phyloP scores from a whole-genome alignment of 2,329 filamentous ascomycete species.

The Escovopsis sp. region DNA sequence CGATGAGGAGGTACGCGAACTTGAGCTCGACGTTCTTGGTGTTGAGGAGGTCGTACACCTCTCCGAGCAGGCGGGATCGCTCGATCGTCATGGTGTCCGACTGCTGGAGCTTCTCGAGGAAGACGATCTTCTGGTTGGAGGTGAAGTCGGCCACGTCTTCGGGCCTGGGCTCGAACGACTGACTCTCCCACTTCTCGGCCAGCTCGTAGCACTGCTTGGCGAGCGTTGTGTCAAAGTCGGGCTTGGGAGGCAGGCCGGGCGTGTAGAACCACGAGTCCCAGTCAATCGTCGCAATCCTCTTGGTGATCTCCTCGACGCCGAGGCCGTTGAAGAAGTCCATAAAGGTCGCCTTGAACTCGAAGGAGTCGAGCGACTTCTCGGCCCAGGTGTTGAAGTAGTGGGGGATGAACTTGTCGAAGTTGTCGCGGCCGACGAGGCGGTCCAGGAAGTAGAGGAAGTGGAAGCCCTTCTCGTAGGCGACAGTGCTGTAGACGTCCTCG shows the following conservation, averaged over 20 bases:
- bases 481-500: constrained; percentile 83
- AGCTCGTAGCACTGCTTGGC: constrained; percentile 76
- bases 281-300: constrained; percentile 59
- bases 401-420: constrained; percentile 90
- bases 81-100: constrained; percentile 46
- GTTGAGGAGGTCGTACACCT: constrained; percentile 56
- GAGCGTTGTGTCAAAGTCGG: constrained; percentile 75
- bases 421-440: constrained; percentile 65
- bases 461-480: constrained; percentile 96
- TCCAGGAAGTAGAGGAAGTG: constrained; percentile 88
- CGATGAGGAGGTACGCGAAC: constrained; percentile 64
- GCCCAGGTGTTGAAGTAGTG: constrained; percentile 84
- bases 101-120: constrained; percentile 65
- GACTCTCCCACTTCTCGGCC: constrained; percentile 63
- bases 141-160: constrained; percentile 61
- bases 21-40: constrained; percentile 80
- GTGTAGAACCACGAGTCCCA: constrained; percentile 84
- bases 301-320: constrained; percentile 46
- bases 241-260: constrained; percentile 82
- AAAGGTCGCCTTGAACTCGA: constrained; percentile 83
- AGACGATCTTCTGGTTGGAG: constrained; percentile 82
- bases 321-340: constrained; percentile 63
- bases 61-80: constrained; percentile 57
- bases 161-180: constrained; percentile 47
- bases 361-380: constrained; percentile 78